Percentiles rank a stretch among this genome's conserved stretches.
These are phyloP conservation scores for Monoraphidium neglectum DNA, from an alignment of 139 green algal genomes.

Conservation along the genomic window DNA sequence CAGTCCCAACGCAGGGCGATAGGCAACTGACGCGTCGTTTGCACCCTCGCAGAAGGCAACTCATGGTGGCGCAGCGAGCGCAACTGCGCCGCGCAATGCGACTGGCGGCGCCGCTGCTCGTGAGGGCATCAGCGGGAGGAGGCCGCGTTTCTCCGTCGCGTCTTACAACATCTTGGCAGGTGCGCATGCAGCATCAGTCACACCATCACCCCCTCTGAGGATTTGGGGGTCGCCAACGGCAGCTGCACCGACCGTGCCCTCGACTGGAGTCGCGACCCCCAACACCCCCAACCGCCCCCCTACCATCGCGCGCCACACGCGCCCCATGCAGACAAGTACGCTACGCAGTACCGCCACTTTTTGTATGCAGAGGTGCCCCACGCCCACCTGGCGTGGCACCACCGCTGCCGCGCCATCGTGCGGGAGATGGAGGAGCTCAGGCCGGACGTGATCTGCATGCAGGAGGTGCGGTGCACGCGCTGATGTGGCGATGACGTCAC, in stretches of 20 bases:
- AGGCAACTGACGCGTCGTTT: too few species aligned
- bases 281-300: too few species aligned
- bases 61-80: too few species aligned
- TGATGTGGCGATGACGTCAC: neutral
- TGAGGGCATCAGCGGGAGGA: too few species aligned
- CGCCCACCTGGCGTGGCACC: slow-evolving; percentile 56
- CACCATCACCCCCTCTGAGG: neutral
- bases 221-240: neutral
- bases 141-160: slow-evolving; percentile 16
- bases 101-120: too few species aligned
- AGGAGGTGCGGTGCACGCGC: slow-evolving; percentile 8
- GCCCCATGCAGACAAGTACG: too few species aligned
- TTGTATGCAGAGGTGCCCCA: slow-evolving; percentile 19
- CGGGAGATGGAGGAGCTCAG: slow-evolving; percentile 25
- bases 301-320: neutral
- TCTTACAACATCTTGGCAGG: slow-evolving; percentile 32
- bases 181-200: slow-evolving; percentile 15
- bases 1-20: too few species aligned
- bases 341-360: too few species aligned
- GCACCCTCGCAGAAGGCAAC: too few species aligned
- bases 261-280: neutral
- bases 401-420: slow-evolving; percentile 37
- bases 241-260: neutral
- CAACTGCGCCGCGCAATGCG: too few species aligned
- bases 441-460: slow-evolving; percentile 76